Conservation (phyloP, 352 stramenopile genomes). For the Phytophthora vignae region DNA sequence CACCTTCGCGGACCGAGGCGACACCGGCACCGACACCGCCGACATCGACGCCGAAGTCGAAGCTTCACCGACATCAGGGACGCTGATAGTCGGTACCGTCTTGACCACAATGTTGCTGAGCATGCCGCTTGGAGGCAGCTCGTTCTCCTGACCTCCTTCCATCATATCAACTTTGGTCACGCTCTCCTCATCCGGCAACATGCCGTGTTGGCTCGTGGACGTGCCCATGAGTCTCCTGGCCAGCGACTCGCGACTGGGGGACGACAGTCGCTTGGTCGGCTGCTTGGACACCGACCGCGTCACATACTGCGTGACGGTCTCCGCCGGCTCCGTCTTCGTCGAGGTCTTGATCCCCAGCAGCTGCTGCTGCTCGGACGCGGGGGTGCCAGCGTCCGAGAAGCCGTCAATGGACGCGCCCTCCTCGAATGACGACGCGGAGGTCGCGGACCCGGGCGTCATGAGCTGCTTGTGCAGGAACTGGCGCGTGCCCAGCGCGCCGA, state of each 20-base stretch:
- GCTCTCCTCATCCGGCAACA: conserved; percentile 20
- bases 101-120: conserved; percentile 35
- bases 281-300: conserved; percentile 26
- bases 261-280: conserved; percentile 44
- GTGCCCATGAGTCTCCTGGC: conserved; percentile 26
- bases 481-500: conserved; percentile 30
- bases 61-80: neutral
- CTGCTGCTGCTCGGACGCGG: conserved; percentile 7
- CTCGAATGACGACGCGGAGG: conserved; percentile 48
- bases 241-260: conserved; percentile 39
- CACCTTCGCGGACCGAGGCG: conserved; percentile 22
- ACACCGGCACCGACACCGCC: conserved; percentile 8
- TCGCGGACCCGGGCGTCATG: conserved; percentile 42
- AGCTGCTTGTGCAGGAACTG: conserved; percentile 42
- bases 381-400: conserved; percentile 38
- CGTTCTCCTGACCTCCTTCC: conserved; percentile 7
- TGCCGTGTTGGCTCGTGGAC: conserved; percentile 13
- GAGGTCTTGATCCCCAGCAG: neutral
- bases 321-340: neutral
- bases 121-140: conserved; percentile 11
- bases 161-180: conserved; percentile 10
- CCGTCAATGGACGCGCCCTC: conserved; percentile 37
- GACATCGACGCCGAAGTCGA: neutral
- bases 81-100: conserved; percentile 15
- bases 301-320: conserved; percentile 5